These are phyloP conservation scores for Pseudogymnoascus sp. DNA, from an alignment of 2,329 filamentous ascomycete genomes.

Conservation along the genomic window DNA sequence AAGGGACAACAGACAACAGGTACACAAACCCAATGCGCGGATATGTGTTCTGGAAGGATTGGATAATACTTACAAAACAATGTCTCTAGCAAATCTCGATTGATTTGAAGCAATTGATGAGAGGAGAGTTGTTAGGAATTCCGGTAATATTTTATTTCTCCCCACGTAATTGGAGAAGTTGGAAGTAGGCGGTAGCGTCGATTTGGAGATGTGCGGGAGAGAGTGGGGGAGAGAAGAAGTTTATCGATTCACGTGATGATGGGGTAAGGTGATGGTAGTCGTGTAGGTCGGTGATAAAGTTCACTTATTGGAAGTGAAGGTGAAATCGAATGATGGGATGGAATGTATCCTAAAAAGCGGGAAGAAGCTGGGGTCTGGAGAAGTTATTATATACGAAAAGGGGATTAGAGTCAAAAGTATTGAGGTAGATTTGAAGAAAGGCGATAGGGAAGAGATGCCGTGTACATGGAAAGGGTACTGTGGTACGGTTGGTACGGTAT, in stretches of 20 bases:
- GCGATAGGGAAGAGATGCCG: neutral
- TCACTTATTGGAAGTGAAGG: neutral
- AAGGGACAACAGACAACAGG: conserved; percentile 1
- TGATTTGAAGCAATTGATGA: neutral
- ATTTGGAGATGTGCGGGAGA: conserved; percentile 3
- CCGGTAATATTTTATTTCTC: neutral
- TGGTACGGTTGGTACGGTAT: neutral
- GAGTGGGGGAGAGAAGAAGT: neutral
- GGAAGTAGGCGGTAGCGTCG: neutral
- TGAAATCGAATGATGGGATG: neutral
- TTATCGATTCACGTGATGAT: conserved; percentile 3
- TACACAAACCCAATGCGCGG: neutral
- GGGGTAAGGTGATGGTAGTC: neutral
- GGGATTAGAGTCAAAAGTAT: neutral
- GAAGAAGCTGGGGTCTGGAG: conserved; percentile 1
- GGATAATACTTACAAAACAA: neutral
- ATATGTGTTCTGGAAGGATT: conserved; percentile 2
- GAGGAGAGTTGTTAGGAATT: neutral
- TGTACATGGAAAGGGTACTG: neutral
- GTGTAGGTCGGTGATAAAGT: neutral
- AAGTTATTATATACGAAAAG: neutral
- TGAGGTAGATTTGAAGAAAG: neutral
- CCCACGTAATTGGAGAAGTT: conserved; percentile 4
- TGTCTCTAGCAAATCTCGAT: neutral
- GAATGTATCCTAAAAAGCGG: conserved; percentile 3